Base-by-base conservation (phyloP, 495 filamentous ascomycete genomes). In the Hypoxylon lenormandii region DNA sequence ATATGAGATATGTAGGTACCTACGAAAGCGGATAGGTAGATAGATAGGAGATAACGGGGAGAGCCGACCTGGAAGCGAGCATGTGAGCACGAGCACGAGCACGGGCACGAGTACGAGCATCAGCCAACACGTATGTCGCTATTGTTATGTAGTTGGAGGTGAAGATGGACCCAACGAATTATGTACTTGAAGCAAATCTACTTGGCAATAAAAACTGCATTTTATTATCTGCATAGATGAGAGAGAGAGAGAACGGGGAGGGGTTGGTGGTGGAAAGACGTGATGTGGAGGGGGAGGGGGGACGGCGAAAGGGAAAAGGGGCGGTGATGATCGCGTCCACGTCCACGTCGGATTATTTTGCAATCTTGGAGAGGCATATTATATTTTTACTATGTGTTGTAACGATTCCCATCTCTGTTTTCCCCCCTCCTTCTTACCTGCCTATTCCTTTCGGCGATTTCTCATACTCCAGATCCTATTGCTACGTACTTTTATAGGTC, bases 401-500 rank as follows among this genome's bases (percentile, higher is more conserved):
- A 18, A n/a, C 48, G 33, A 40, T 50, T 33, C 30, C 10, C 50
- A 36, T 48, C 16, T 43, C 12, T 51, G 46, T 51, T 51, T 50
- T 26, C 26, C 16, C 16, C 46, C 36, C 28, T 37, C 11, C 5
- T 19, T 54, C 1, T 43, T 43, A 70, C 49, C 28, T 45, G 49
- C 45, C 43, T 70, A 65, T 67, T 61, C 50, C 57, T 60, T 56
- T 33, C 10, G 7, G 11, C 30, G 42, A 52, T 49, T 38, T 50
- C 51, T 48, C 21, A 43, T 46, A 37, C 38, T 28, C 36, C 19
- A 38, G 21, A 70, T 55, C 60, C 64, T 67, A 56, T 16, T 66
- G 63, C 63, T 50, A 61, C 57, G 30, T 33, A 33, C 6, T 28
- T 28, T 7, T 7, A 48, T 23, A 58, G 54, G 40, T 12, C 63